Conservation (phyloP, 805 yeast species). For the Torulaspora delbrueckii region DNA sequence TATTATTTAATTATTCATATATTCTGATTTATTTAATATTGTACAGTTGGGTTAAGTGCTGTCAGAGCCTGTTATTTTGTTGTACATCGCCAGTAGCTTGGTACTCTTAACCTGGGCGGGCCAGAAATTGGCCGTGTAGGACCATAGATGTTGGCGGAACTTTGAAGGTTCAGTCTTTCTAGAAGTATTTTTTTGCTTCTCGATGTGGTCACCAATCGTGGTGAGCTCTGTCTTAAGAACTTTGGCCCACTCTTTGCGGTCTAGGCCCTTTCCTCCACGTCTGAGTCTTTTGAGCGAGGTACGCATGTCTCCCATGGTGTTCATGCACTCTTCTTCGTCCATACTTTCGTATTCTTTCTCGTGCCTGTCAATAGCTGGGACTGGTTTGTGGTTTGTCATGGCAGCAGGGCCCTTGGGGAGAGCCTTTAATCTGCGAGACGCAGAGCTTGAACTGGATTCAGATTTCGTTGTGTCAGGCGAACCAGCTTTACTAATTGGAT, state of each 20-base stretch:
- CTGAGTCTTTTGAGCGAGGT: conserved; percentile 61
- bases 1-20: no score
- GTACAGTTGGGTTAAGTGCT: neutral
- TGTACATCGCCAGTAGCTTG: conserved; percentile 73
- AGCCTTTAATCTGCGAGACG: conserved; percentile 24
- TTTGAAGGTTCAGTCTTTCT: conserved; percentile 36
- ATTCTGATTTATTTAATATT: neutral
- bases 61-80: conserved; percentile 38
- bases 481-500: conserved; percentile 25
- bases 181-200: conserved; percentile 33
- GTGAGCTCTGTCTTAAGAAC: conserved; percentile 62
- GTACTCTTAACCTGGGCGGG: conserved; percentile 75
- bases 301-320: conserved; percentile 58
- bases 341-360: conserved; percentile 63
- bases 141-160: conserved; percentile 68
- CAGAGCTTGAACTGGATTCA: conserved; percentile 12
- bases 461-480: conserved; percentile 15
- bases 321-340: conserved; percentile 69
- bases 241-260: conserved; percentile 72
- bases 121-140: conserved; percentile 80
- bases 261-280: conserved; percentile 67
- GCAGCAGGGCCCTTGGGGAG: conserved; percentile 30
- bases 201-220: conserved; percentile 71
- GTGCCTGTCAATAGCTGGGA: conserved; percentile 10
- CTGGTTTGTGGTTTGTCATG: conserved; percentile 13